phyloP scores from a whole-genome alignment of 2,329 filamentous ascomycete species.

The Diaporthe longicolla region DNA sequence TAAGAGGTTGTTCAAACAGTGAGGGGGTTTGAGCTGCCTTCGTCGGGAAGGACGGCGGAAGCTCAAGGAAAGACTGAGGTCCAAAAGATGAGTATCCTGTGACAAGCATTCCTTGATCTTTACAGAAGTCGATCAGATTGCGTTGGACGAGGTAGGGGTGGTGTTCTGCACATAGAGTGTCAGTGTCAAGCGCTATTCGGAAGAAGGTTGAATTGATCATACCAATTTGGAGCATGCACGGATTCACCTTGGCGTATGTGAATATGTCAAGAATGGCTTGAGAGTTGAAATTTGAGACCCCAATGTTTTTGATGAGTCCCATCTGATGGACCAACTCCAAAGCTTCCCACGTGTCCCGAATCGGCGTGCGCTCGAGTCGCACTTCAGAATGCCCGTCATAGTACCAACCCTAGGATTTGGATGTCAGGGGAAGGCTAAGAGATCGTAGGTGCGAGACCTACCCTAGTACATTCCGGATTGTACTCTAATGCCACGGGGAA shows the following conservation, averaged over 20 bases:
- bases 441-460: neutral
- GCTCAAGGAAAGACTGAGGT: slow-evolving; percentile 61
- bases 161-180: slow-evolving; percentile 60
- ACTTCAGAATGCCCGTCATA: neutral
- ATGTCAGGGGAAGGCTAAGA: neutral
- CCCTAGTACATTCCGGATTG: neutral
- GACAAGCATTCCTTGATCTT: slow-evolving; percentile 69
- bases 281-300: neutral
- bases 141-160: slow-evolving; percentile 77
- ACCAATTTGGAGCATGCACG: neutral
- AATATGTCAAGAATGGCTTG: neutral
- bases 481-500: neutral
- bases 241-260: neutral
- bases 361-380: neutral
- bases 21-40: neutral
- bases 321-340: neutral
- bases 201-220: neutral
- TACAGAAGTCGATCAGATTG: slow-evolving; percentile 68
- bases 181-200: neutral
- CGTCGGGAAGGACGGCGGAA: slow-evolving; percentile 39
- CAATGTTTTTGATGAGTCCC: neutral
- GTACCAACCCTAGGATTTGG: neutral
- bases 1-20: slow-evolving; percentile 52
- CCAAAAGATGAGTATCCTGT: slow-evolving; percentile 79
- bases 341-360: neutral